Percentiles rank a stretch among this genome's conserved stretches.
Evolutionary conservation across 1,284 basidiomycete genomes (phyloP).

Genomic region (Pyrrhoderma noxium): DNA sequence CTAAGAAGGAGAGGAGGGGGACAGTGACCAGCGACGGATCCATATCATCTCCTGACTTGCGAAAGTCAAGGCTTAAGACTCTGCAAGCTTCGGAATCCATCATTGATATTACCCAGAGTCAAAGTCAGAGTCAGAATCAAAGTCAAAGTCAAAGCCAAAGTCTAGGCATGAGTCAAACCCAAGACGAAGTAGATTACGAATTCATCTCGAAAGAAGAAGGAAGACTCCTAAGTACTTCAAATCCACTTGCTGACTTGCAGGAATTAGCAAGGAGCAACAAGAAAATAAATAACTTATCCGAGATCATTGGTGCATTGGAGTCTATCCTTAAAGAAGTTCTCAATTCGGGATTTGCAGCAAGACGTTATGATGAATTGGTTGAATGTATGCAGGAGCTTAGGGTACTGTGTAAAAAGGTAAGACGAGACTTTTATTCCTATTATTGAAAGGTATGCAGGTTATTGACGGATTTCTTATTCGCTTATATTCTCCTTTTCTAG

Average conservation of each 20-base stretch:
- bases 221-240: constrained; percentile 64
- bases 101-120: too few species aligned
- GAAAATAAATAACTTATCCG: constrained; percentile 44
- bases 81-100: too few species aligned
- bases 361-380: constrained; percentile 60
- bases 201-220: constrained; percentile 36
- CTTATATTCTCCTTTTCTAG: too few species aligned
- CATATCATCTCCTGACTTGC: constrained; percentile 35
- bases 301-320: constrained; percentile 75
- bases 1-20: constrained; percentile 18
- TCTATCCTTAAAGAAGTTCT: constrained; percentile 67
- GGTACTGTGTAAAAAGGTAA: constrained; percentile 53
- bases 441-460: too few species aligned
- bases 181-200: constrained; percentile 30
- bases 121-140: too few species aligned
- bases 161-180: neutral
- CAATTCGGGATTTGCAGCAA: constrained; percentile 57
- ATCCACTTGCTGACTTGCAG: constrained; percentile 71
- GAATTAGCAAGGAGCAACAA: constrained; percentile 64
- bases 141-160: too few species aligned
- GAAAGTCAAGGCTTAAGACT: constrained; percentile 13
- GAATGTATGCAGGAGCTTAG: constrained; percentile 67
- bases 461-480: too few species aligned
- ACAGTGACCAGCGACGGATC: constrained; percentile 24
- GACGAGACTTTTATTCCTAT: constrained; percentile 21